A percentile compares a stretch with the other conserved stretches of the same genome.
Evolutionary conservation across 371 early-diverging fungal genomes (phyloP).

Genomic region (Smittium culicis): DNA sequence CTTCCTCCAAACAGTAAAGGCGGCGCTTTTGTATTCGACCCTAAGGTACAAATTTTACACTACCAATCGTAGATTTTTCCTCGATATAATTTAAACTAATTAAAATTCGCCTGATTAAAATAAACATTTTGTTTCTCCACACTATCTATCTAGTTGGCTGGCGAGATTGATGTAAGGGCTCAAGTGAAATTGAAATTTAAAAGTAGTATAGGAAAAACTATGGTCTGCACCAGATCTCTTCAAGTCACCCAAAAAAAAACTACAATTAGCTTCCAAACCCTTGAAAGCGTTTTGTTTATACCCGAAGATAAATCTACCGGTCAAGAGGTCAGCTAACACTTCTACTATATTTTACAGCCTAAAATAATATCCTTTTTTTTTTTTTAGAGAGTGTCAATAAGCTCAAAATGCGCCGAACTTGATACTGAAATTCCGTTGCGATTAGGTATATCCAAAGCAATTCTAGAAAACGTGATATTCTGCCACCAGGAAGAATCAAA

Average conservation of each 20-base stretch:
- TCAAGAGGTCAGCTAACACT: slow-evolving; percentile 28
- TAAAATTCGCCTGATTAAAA: too few relatives aligned
- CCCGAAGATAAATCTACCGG: slow-evolving; percentile 34
- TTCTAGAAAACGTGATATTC: slow-evolving; percentile 98
- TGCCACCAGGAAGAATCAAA: slow-evolving; percentile 99
- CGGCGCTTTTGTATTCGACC: slow-evolving; percentile 94
- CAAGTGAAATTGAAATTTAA: slow-evolving; percentile 84
- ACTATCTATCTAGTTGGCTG: slow-evolving; percentile 48
- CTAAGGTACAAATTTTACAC: slow-evolving; percentile 48
- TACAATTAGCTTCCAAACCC: slow-evolving; percentile 55
- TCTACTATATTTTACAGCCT: background rate
- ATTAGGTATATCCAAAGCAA: slow-evolving; percentile 80
- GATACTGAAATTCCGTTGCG: slow-evolving; percentile 74
- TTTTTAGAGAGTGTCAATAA: slow-evolving; percentile 39
- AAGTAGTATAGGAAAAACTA: slow-evolving; percentile 54
- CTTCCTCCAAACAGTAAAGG: slow-evolving; percentile 89
- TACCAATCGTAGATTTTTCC: background rate
- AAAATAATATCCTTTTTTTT: background rate
- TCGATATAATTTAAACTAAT: too few relatives aligned
- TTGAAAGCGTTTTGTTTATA: slow-evolving; percentile 65
- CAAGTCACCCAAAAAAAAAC: slow-evolving; percentile 56
- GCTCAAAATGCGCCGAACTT: slow-evolving; percentile 70
- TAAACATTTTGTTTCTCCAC: too few relatives aligned
- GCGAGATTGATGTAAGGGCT: slow-evolving; percentile 78
- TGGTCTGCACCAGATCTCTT: slow-evolving; percentile 71